Evolutionary conservation across 2,329 filamentous ascomycete genomes (phyloP), one percentile per base, ranked within the genome.

Genomic region (Dendryphion nanum): DNA sequence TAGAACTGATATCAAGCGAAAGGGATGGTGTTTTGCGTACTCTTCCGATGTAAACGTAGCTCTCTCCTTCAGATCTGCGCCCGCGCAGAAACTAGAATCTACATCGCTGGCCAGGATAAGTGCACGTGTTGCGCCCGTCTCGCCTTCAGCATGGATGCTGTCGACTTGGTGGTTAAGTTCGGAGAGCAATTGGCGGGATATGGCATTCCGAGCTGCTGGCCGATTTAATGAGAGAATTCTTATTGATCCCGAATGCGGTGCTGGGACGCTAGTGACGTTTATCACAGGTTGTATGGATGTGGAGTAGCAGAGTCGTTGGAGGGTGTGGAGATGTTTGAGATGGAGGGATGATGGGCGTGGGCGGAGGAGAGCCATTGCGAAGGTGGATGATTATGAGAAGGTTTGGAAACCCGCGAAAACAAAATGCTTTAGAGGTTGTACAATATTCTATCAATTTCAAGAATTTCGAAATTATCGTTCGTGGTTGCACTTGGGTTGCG

Each of bases 31-130:
- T 30, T 19, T 13, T 15, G 67, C 80, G 45, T 66, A 95, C 89
- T 96, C 85, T 53, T 89, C 79, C 44, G 75, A 77, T 1, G 80
- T 83, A 67, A 96, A 93, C 4, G 76, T 79, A 41, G 78, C 77
- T 18, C 91, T 75, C 73, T 96, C 91, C 63, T 96, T 97, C 56
- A 98, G 69, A 62, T 98, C 93, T 4, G 93, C 93, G 24, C 93
- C 93, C 0, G 93, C 89, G 67, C 93, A 98, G 66, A 98, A 98
- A 55, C 83, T 85, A 17, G 80, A 75, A 53, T 96, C 88, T n/a
- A 88, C 78, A 28, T 88, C 87, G 58, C 87, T 94, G 8, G 88
- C 86, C 13, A 98, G 55, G 28, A 98, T 80, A 51, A 98, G 65
- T 2, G 87, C 91, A 48, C 93, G 74, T 13, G 90, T 96, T 20